These are phyloP conservation scores for Scedosporium apiospermum DNA, from an alignment of 2,329 filamentous ascomycete genomes.

Conservation along the genomic window DNA sequence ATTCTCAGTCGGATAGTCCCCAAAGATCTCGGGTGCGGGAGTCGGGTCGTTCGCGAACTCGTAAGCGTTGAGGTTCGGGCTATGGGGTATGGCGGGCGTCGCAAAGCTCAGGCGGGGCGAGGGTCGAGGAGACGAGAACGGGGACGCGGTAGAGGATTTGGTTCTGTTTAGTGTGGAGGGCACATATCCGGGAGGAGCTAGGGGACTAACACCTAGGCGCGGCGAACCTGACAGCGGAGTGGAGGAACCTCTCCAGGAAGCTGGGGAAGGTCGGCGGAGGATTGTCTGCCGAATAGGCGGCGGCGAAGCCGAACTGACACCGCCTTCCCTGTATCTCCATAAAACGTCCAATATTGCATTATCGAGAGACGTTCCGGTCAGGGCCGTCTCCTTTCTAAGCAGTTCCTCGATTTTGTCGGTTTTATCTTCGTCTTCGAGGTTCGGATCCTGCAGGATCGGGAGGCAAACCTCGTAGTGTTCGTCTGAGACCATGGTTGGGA, in stretches of 20 bases:
- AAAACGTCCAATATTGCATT: constrained; percentile 85
- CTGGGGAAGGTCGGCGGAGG: constrained; percentile 82
- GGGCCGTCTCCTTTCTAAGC: constrained; percentile 65
- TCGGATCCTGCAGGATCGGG: constrained; percentile 72
- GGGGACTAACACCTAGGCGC: constrained; percentile 70
- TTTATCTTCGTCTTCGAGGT: constrained; percentile 88
- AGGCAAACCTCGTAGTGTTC: constrained; percentile 86
- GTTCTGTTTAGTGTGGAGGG: constrained; percentile 65
- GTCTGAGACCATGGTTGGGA: constrained; percentile 72
- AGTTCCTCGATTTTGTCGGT: constrained; percentile 85
- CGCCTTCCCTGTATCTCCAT: constrained; percentile 70
- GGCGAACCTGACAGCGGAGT: constrained; percentile 80
- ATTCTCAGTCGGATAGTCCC: constrained; percentile 85
- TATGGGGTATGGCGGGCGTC: constrained; percentile 85
- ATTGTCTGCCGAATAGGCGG: constrained; percentile 82
- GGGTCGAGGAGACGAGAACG: constrained; percentile 87
- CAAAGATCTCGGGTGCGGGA: constrained; percentile 75
- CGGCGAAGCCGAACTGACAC: constrained; percentile 59
- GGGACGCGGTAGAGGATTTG: constrained; percentile 72
- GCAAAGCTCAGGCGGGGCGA: constrained; percentile 86
- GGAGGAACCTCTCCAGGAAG: constrained; percentile 78
- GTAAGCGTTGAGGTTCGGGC: constrained; percentile 87
- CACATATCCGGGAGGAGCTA: constrained; percentile 74
- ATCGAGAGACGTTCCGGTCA: constrained; percentile 71
- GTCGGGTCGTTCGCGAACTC: constrained; percentile 80